Percentiles rank a stretch among this genome's conserved stretches.
Conservation (phyloP, 1,139 yeast species). For the Hyphopichia burtonii region DNA sequence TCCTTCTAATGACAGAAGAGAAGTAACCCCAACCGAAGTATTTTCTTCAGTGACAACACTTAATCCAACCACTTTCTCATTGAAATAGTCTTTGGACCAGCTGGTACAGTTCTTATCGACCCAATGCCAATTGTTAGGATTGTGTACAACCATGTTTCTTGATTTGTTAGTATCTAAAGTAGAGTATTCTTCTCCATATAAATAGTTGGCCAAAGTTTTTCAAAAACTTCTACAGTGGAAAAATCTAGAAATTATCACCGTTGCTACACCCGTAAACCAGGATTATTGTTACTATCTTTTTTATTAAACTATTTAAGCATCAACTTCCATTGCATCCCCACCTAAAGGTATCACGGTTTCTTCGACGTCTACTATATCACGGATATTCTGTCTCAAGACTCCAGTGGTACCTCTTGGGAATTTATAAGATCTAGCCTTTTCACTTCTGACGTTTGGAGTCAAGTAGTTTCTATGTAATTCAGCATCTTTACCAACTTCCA, state of each 20-base stretch:
- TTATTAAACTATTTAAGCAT: conserved; percentile 33
- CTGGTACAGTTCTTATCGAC: conserved; percentile 94
- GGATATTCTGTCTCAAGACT: conserved; percentile 62
- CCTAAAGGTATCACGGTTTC: conserved; percentile 54
- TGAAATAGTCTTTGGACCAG: conserved; percentile 83
- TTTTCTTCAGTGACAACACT: conserved; percentile 34
- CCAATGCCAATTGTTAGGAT: conserved; percentile 83
- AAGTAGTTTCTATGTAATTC: conserved; percentile 79
- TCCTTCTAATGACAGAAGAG: conserved; percentile 77
- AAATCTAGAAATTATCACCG: conserved; percentile 2
- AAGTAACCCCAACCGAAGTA: conserved; percentile 43
- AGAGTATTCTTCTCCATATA: too few relatives aligned
- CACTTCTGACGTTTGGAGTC: conserved; percentile 85
- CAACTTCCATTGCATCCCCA: conserved; percentile 71
- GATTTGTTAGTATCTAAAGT: too few relatives aligned
- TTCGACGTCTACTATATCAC: conserved; percentile 66
- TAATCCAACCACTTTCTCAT: conserved; percentile 54
- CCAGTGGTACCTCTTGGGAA: conserved; percentile 93
- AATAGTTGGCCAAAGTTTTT: too few relatives aligned
- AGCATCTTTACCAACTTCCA: conserved; percentile 91
- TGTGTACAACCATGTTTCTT: conserved; percentile 43
- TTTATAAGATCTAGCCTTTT: conserved; percentile 77
- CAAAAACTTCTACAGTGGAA: too few relatives aligned
- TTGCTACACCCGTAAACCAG: conserved; percentile 3
- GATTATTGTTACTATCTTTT: too few relatives aligned